Evolutionary conservation across 257 asterid genomes (phyloP).

Genomic region (Hygrophila difformis): DNA sequence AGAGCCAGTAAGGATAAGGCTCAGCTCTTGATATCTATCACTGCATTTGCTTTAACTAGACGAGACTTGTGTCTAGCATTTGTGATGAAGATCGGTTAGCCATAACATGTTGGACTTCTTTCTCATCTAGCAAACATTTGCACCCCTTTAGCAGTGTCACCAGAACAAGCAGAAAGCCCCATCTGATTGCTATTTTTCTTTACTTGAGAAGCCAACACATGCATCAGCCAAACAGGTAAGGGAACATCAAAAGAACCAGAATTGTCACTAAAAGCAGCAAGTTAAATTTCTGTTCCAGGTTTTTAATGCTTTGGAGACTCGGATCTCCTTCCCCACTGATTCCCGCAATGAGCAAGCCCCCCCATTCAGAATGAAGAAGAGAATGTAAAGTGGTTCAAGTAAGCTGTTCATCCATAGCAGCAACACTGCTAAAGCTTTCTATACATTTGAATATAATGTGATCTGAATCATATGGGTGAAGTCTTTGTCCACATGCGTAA

Average conservation of each 20-base stretch:
- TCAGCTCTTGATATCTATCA: constrained; percentile 84
- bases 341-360: constrained; percentile 85
- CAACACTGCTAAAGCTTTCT: constrained; percentile 53
- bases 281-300: constrained; percentile 64
- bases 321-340: constrained; percentile 58
- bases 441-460: constrained; percentile 59
- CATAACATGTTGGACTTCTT: constrained; percentile 75
- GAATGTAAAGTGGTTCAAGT: constrained; percentile 95
- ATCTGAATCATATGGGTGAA: constrained; percentile 63
- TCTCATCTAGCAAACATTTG: constrained; percentile 95
- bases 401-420: constrained; percentile 56
- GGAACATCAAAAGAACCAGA: constrained; percentile 68
- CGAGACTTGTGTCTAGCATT: constrained; percentile 46
- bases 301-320: constrained; percentile 67
- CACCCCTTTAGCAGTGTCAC: constrained; percentile 94
- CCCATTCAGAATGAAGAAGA: constrained; percentile 95
- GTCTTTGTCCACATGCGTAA: constrained; percentile 82
- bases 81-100: constrained; percentile 41
- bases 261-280: constrained; percentile 76
- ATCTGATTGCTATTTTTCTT: constrained; percentile 51
- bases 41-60: constrained; percentile 90
- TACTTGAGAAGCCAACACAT: constrained; percentile 96
- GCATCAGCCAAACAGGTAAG: constrained; percentile 86
- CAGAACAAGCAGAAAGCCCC: constrained; percentile 86
- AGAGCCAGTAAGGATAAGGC: constrained; percentile 95